Base-by-base conservation (phyloP, 2,329 filamentous ascomycete genomes). In the Cercospora brassicicola region DNA sequence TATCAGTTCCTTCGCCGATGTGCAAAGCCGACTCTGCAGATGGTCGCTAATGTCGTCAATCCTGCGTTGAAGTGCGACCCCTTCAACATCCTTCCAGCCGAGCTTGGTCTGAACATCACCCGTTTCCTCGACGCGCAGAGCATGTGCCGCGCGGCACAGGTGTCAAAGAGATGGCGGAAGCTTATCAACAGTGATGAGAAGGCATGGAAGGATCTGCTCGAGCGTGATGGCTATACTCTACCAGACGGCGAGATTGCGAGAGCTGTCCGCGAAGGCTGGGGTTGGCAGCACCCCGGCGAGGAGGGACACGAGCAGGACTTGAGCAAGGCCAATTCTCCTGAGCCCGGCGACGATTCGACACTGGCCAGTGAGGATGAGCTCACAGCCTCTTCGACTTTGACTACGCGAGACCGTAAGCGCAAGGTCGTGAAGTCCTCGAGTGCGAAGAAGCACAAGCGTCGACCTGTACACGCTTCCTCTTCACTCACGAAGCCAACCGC, bases 1-100 rank as follows among this genome's bases (percentile, higher is more conserved):
- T 98, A 96, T 78, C 94, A 99, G 77, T 88, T 99, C 65, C 86
- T 99, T 28, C 90, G 92, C 66, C 87, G 95, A 57, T 98, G 94
- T 76, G 88, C 93, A 5, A 91, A 96, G 73, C 90, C 93, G 51
- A 97, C 94, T 0, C 84, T 99, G 4, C 93, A 95, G 76, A 90
- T 96, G 64, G 90, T 99, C 65, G 93, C 94, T 39, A 90, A 93
- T 72, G 89, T 93, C 13, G 94, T 99, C 72, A 97, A 97, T 76
- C 95, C 95, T 7, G 93, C 94, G 0, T 81, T 99, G 66, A 97
- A 97, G 79, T 96, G 93, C 77, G 95, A 99, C 78, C 97, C 98
- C 70, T 83, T 99, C 60, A 88, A 88, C 69, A 88, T 92, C 67
- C 85, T 99, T 1, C 95, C 95, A 1, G 83, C 91, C 0, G 95